phyloP scores from a whole-genome alignment of 176 grass and related monocot species.

The Raddia distichophylla region DNA sequence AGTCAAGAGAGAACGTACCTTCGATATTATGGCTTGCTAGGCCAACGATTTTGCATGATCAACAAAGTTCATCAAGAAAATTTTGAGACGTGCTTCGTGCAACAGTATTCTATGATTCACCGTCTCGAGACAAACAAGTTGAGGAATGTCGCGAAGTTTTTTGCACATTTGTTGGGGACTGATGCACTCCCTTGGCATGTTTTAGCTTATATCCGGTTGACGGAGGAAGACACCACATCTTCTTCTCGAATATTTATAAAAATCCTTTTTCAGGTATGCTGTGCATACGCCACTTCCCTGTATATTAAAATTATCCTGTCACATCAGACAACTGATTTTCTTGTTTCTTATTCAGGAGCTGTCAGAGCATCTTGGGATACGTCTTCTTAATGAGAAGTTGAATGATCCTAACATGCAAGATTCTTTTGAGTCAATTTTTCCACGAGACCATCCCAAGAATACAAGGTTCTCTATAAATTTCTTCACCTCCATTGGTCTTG shows the following conservation, averaged over 20 bases:
- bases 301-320: constrained; percentile 4
- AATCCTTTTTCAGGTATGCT: constrained; percentile 94
- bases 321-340: constrained; percentile 12
- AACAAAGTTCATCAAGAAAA: constrained; percentile 95
- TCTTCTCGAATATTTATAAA: constrained; percentile 97
- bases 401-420: constrained; percentile 86
- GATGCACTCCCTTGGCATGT: constrained; percentile 90
- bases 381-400: constrained; percentile 79
- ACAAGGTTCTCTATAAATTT: constrained; percentile 92
- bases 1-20: constrained; percentile 95
- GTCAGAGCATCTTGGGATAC: constrained; percentile 89
- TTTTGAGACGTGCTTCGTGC: constrained; percentile 92
- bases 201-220: constrained; percentile 86
- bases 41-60: constrained; percentile 95
- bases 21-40: constrained; percentile 87
- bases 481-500: constrained; percentile 93
- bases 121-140: constrained; percentile 90
- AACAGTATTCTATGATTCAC: constrained; percentile 98
- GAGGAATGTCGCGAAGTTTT: constrained; percentile 95
- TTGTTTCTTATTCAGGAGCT: constrained; percentile 56
- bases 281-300: background rate
- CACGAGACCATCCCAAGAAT: constrained; percentile 92
- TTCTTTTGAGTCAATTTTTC: constrained; percentile 85
- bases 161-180: constrained; percentile 89
- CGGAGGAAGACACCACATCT: constrained; percentile 94